A percentile compares a stretch with the other conserved stretches of the same genome.
phyloP scores from a whole-genome alignment of 106 monocot genomes.

The Narthecium ossifragum region DNA sequence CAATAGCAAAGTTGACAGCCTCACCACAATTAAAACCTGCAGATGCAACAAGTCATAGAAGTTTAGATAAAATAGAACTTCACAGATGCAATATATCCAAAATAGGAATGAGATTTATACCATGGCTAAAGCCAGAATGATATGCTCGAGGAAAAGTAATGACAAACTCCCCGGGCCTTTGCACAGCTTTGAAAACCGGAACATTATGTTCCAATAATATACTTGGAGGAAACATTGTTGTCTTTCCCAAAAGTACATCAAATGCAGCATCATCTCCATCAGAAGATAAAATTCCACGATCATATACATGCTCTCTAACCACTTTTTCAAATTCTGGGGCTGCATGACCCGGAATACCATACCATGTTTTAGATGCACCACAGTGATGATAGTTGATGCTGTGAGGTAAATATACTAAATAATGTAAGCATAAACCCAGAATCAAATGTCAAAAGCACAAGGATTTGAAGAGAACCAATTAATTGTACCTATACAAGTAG shows the following conservation, averaged over 20 bases:
- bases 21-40: constrained; percentile 99
- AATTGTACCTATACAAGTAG: constrained; percentile 95
- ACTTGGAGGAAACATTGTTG: constrained; percentile 92
- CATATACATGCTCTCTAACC: constrained; percentile 63
- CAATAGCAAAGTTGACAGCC: constrained; percentile 94
- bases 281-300: constrained; percentile 47
- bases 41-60: no score
- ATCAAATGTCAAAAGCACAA: no score
- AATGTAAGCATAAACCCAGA: no score
- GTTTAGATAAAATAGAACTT: no score
- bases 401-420: no score
- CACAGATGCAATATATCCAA: no score
- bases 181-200: constrained; percentile 91
- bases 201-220: constrained; percentile 72
- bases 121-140: constrained; percentile 97
- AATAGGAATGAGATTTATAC: constrained; percentile 16
- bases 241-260: constrained; percentile 79
- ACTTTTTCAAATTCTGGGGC: constrained; percentile 73
- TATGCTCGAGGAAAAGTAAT: constrained; percentile 94
- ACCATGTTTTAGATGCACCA: constrained; percentile 97
- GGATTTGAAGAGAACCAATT: no score
- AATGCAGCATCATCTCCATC: constrained; percentile 77
- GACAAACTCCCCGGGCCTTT: constrained; percentile 88
- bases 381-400: constrained; percentile 99
- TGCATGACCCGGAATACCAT: constrained; percentile 87